phyloP scores from a whole-genome alignment of 805 yeast species.

The Suhomyces kilbournensis region DNA sequence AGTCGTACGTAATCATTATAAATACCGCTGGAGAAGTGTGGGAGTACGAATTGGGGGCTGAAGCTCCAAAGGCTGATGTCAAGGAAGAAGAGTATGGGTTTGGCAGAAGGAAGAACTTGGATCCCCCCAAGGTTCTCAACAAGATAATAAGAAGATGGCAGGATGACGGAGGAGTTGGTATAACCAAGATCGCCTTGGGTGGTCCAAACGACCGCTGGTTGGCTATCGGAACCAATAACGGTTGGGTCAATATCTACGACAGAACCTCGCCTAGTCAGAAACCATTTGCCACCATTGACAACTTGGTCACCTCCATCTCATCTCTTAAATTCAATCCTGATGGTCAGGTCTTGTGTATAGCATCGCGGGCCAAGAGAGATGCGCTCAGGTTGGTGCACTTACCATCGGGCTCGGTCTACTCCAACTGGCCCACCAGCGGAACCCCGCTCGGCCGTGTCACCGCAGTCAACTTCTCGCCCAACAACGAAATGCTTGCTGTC shows the following conservation, averaged over 20 bases:
- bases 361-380: slow-evolving; percentile 82
- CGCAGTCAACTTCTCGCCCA: slow-evolving; percentile 71
- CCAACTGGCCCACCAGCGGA: slow-evolving; percentile 96
- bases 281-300: slow-evolving; percentile 69
- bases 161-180: slow-evolving; percentile 82
- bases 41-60: slow-evolving; percentile 56
- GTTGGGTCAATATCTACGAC: slow-evolving; percentile 87
- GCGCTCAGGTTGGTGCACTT: slow-evolving; percentile 83
- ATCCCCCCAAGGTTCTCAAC: slow-evolving; percentile 18
- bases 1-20: slow-evolving; percentile 49
- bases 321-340: slow-evolving; percentile 73
- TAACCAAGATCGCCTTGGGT: slow-evolving; percentile 73
- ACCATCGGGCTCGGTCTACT: slow-evolving; percentile 80
- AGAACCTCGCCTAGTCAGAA: slow-evolving; percentile 31
- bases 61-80: slow-evolving; percentile 18
- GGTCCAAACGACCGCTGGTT: slow-evolving; percentile 71
- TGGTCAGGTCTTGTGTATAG: slow-evolving; percentile 84
- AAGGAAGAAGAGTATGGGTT: not conserved
- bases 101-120: not conserved
- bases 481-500: slow-evolving; percentile 76
- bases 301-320: slow-evolving; percentile 78
- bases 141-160: slow-evolving; percentile 68
- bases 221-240: slow-evolving; percentile 86
- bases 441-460: slow-evolving; percentile 97
- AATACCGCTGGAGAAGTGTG: slow-evolving; percentile 83